A percentile compares a stretch with the other conserved stretches of the same genome.
Conservation (phyloP, 2,329 filamentous ascomycete species). For the Microcyclosporella mali region DNA sequence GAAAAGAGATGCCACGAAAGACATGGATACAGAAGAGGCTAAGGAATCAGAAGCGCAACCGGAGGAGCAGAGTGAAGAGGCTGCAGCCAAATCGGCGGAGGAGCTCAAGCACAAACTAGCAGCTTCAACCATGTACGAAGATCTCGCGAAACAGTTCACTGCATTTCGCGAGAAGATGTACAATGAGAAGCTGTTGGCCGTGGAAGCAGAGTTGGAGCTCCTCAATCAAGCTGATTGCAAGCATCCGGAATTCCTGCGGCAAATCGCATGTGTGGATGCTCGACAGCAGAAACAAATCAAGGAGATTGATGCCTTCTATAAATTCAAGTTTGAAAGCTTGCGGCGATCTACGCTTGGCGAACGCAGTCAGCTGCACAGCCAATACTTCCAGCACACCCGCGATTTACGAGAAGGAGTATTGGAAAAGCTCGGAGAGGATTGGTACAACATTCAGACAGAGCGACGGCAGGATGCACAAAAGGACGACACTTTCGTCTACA, state of each 20-base stretch:
- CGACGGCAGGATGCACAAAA: slow-evolving; percentile 72
- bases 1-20: slow-evolving; percentile 28
- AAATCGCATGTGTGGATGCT: slow-evolving; percentile 80
- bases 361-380: slow-evolving; percentile 77
- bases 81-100: slow-evolving; percentile 46
- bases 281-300: slow-evolving; percentile 74
- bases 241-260: slow-evolving; percentile 87
- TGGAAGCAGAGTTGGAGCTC: slow-evolving; percentile 63
- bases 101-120: slow-evolving; percentile 39
- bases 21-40: slow-evolving; percentile 10
- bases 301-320: slow-evolving; percentile 66
- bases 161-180: slow-evolving; percentile 81
- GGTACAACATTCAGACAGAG: slow-evolving; percentile 88
- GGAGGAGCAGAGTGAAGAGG: slow-evolving; percentile 25
- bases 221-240: slow-evolving; percentile 54
- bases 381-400: slow-evolving; percentile 81
- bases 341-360: slow-evolving; percentile 71
- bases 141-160: slow-evolving; percentile 83
- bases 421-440: slow-evolving; percentile 76
- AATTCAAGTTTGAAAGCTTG: slow-evolving; percentile 67
- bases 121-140: slow-evolving; percentile 45
- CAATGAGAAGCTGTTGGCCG: slow-evolving; percentile 75
- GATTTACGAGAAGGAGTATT: slow-evolving; percentile 75
- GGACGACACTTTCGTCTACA: slow-evolving; percentile 73
- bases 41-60: slow-evolving; percentile 9